Percentiles rank a stretch among this genome's conserved stretches.
Conservation (phyloP, 2,329 filamentous ascomycete species). For the Penicillium sp. region DNA sequence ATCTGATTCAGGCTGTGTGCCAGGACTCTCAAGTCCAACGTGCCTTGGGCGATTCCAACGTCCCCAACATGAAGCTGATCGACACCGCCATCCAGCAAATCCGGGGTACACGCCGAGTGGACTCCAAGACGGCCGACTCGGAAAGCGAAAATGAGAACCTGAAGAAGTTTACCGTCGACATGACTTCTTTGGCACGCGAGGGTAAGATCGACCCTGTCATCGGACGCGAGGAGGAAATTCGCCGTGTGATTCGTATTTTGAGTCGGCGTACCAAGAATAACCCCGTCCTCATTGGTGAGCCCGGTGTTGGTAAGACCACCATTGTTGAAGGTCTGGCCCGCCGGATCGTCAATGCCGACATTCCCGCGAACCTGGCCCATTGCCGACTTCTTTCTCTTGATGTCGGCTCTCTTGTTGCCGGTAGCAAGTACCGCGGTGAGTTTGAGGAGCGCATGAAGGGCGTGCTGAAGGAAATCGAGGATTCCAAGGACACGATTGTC, state of each 20-base stretch:
- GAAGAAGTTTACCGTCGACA: conserved; percentile 97
- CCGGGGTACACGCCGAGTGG: conserved; percentile 85
- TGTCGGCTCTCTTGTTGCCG: conserved; percentile 89
- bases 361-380: conserved; percentile 88
- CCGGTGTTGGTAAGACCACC: conserved; percentile 97
- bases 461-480: conserved; percentile 91
- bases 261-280: conserved; percentile 97
- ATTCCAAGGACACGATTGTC: conserved; percentile 93
- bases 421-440: conserved; percentile 97
- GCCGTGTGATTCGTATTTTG: conserved; percentile 84
- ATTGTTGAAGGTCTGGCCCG: conserved; percentile 94
- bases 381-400: conserved; percentile 94
- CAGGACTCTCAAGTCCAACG: conserved; percentile 73
- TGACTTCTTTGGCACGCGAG: conserved; percentile 93
- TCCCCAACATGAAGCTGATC: conserved; percentile 85
- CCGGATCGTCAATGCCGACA: conserved; percentile 93
- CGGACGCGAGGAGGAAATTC: conserved; percentile 91
- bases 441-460: conserved; percentile 99
- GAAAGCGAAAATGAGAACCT: conserved; percentile 93
- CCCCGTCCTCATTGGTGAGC: conserved; percentile 93
- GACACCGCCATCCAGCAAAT: conserved; percentile 89
- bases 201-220: conserved; percentile 98
- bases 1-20: conserved; percentile 78
- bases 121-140: conserved; percentile 89
- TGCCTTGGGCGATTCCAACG: conserved; percentile 76